Base-by-base conservation (phyloP, 2,329 filamentous ascomycete genomes). In the Diaporthe longicolla region DNA sequence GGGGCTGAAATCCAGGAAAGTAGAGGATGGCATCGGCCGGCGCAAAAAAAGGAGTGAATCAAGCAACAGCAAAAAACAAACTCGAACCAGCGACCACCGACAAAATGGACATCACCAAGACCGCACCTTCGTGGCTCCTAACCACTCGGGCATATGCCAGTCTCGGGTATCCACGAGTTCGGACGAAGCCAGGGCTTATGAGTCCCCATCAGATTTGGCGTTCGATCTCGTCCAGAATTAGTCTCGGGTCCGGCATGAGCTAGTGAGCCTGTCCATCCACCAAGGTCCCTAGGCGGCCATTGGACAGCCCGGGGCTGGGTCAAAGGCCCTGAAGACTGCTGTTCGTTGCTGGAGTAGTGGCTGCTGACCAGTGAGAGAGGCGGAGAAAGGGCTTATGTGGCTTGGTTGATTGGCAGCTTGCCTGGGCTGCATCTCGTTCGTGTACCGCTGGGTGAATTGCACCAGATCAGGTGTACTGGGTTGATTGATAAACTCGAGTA, bases 71-170 rank as follows among this genome's bases (percentile, higher is more conserved):
- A 66, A 8, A 66, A 8, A 35, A 48, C n/a, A n/a, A n/a, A 9
- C 63, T 68, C 63, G 63, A 68, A 68, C 63, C 32, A 24, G 11
- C 21, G 63, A 68, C 63, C 63, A 68, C 1, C 63, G 2, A 4
- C 5, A n/a, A 37, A 68, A 68, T 37, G 48, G 48, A 68, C 63
- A 68, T 68, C 63, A 54, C 63, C 45, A 15, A 54, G 48, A 54
- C n/a, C 45, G 63, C 54, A 48, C 63, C 45, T 26, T 54, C 63
- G 2, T 54, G 48, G 63, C 63, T 68, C 63, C 17, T 1, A 68
- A 54, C 63, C 63, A 68, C 63, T 68, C 48, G 63, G 63, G 63
- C 63, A 68, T 68, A 1, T 68, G 26, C 7, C 48, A 68, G 15
- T 54, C 48, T 68, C 32, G 4, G 63, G 63, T 68, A 48, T 54